Evolutionary conservation across 2,329 filamentous ascomycete species (phyloP), one percentile per base, ranked within the genome.

Genomic region (Neurospora crassa): DNA sequence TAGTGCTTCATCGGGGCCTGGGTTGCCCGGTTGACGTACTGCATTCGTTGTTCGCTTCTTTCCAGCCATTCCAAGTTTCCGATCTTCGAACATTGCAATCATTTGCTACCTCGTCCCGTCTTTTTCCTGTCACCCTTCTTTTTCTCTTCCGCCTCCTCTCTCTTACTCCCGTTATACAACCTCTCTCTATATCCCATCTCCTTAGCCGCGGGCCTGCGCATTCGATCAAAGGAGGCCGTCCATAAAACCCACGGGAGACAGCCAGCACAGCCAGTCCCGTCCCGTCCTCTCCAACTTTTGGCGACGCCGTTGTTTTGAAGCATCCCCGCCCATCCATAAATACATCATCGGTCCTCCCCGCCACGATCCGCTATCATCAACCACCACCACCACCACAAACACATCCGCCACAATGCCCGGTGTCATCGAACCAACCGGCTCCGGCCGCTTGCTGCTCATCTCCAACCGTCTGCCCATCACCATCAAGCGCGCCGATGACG

Each of bases 381-480:
- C 53, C 1, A 34, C 68, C 10, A 37, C 69, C 67, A 47, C 40
- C 12, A 53, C 37, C 37, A 10, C 8, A 40, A 10, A 40, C 37
- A 40, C 29, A 63, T 34, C 53, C 29, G 5, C 53, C 72, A 75
- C 70, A 40, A 77, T 77, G 76, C 73, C 76, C 29, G 69, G 67
- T 29, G 68, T 72, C 43, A 70, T 74, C 70, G 71, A 70, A n/a
- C 18, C 67, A 59, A 71, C 70, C 67, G 43, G 69, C 40, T 72
- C 74, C 7, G 84, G 85, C 74, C 83, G 88, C 74, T 86, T 97
- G 70, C 88, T 97, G 69, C 90, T 98, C 68, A 90, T 97, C 76
- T 97, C 95, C 43, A 99, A 99, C 80, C 92, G 96, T 70, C 87
- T 98, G 59, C 95, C 96, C 72, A 96, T 98, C 81, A 98, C 95